phyloP scores from a whole-genome alignment of 306 rosid genomes.

The Elaeagnus macrophylla region DNA sequence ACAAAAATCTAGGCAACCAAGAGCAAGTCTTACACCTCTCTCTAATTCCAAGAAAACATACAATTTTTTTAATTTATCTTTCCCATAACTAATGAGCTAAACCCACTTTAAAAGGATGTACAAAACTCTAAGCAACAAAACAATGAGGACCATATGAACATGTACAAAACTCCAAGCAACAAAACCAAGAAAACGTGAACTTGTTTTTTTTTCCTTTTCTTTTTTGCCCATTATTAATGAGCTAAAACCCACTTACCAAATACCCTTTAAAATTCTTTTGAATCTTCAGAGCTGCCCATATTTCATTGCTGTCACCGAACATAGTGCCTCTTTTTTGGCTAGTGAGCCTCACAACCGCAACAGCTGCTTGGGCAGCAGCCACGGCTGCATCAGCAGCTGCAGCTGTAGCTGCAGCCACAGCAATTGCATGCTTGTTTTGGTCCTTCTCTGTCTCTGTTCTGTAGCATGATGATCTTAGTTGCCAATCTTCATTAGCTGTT shows the following conservation, averaged over 20 bases:
- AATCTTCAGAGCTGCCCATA: constrained; percentile 64
- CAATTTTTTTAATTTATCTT: background rate
- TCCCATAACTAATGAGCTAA: no score
- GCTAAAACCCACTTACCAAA: constrained; percentile 43
- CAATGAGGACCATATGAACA: no score
- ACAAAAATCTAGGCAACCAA: background rate
- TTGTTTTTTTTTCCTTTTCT: no score
- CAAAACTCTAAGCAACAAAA: no score
- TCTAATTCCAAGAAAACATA: background rate
- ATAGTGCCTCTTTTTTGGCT: constrained; percentile 66
- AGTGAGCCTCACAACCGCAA: constrained; percentile 67
- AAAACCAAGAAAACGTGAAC: no score
- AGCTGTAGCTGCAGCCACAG: constrained; percentile 80
- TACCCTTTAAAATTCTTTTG: constrained; percentile 68
- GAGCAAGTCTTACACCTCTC: background rate
- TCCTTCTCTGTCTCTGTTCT: constrained; percentile 48
- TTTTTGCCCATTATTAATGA: no score
- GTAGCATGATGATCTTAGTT: constrained; percentile 36
- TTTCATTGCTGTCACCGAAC: constrained; percentile 58
- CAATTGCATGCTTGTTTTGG: constrained; percentile 82
- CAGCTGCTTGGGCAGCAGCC: constrained; percentile 84
- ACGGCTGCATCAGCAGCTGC: constrained; percentile 89
- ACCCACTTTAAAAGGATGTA: no score
- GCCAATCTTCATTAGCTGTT: constrained; percentile 70
- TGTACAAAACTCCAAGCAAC: no score